A percentile compares a stretch with the other conserved stretches of the same genome.
phyloP scores from a whole-genome alignment of 306 rosid genomes.

The Acmispon strigosus region DNA sequence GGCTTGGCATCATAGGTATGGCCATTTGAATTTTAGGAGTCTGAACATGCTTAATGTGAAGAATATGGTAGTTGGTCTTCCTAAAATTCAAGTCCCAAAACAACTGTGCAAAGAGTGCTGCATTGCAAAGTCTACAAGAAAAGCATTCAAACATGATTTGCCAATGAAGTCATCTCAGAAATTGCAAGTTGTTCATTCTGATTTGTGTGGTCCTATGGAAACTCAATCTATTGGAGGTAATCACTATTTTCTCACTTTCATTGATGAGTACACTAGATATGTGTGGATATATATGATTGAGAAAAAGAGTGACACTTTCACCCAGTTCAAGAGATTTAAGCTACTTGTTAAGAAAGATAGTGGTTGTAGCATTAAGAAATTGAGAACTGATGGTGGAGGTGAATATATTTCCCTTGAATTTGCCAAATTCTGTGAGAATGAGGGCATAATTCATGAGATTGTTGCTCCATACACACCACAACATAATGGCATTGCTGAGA shows the following conservation, averaged over 20 bases:
- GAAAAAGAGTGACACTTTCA: background rate
- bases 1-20: background rate
- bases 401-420: too few species aligned
- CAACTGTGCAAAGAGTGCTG: background rate
- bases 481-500: background rate
- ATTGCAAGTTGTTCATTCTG: too few species aligned
- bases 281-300: background rate
- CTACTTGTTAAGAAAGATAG: background rate
- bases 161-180: too few species aligned
- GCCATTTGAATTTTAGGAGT: background rate
- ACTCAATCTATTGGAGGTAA: too few species aligned
- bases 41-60: background rate
- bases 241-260: too few species aligned
- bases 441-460: background rate
- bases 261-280: background rate
- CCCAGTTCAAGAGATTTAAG: too few species aligned
- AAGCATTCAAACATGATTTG: background rate
- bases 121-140: background rate
- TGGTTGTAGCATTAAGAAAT: background rate
- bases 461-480: background rate
- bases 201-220: too few species aligned
- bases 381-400: background rate
- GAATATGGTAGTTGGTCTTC: background rate
- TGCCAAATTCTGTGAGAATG: background rate
- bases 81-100: background rate